Percentiles rank a stretch among this genome's conserved stretches.
These are phyloP conservation scores for Micractinium sp. DNA, from an alignment of 139 green algal genomes.

Conservation along the genomic window DNA sequence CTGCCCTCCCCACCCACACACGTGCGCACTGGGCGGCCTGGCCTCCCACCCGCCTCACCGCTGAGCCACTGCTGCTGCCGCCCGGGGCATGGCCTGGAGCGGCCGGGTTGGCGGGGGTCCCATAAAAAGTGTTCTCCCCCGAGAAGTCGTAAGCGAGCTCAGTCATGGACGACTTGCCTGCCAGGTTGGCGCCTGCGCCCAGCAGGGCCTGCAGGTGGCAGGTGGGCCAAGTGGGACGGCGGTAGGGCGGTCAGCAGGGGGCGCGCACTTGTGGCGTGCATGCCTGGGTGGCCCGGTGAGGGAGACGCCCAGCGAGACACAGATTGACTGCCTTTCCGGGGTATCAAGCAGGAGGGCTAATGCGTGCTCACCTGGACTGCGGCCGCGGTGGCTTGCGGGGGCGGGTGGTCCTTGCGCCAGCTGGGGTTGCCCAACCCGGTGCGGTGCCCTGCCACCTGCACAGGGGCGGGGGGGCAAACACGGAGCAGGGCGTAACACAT, in stretches of 20 bases:
- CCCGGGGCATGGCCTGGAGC: conserved; percentile 61
- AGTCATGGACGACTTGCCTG: conserved; percentile 90
- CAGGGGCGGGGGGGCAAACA: conserved; percentile 75
- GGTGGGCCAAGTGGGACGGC: background rate
- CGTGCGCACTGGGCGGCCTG: background rate
- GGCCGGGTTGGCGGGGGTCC: conserved; percentile 84
- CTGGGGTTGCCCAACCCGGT: conserved; percentile 58
- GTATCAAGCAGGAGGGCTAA: background rate
- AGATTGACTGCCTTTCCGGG: too few relatives aligned
- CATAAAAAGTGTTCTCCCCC: conserved; percentile 90
- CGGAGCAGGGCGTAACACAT: too few relatives aligned
- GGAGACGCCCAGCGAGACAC: too few relatives aligned
- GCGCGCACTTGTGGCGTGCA: background rate
- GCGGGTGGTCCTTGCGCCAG: conserved; percentile 31
- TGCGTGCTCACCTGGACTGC: background rate
- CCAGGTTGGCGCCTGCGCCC: conserved; percentile 65
- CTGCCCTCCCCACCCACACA: background rate
- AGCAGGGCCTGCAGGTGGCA: conserved; percentile 69
- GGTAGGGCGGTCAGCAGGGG: background rate
- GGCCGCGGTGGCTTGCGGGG: background rate
- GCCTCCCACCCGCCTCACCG: background rate
- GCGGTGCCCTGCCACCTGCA: conserved; percentile 72
- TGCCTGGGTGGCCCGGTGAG: background rate
- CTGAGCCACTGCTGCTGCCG: conserved; percentile 31
- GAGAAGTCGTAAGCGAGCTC: conserved; percentile 81